A percentile compares a stretch with the other conserved stretches of the same genome.
phyloP scores from a whole-genome alignment of 1,139 yeast genomes.

The Saccharomyces uvarum region DNA sequence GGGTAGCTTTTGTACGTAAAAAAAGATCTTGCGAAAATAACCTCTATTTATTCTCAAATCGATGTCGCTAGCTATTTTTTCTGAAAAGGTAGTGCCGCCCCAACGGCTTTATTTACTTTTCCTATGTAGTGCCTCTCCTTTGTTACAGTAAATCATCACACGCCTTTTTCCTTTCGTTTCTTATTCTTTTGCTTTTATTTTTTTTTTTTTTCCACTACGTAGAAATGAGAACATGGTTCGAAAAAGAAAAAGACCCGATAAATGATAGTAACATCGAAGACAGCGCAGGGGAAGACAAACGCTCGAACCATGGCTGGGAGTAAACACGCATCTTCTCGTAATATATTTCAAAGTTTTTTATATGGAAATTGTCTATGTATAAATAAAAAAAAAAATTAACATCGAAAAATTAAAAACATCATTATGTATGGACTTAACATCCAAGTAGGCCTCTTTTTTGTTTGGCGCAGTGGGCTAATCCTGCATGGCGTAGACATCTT shows the following conservation, averaged over 20 bases:
- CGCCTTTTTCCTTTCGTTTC: background rate
- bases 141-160: background rate
- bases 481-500: conserved; percentile 12
- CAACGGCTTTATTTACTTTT: background rate
- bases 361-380: background rate
- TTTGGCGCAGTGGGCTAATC: background rate
- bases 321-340: background rate
- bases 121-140: background rate
- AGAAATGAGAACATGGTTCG: background rate
- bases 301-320: background rate
- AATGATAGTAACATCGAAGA: background rate
- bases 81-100: background rate
- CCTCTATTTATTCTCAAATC: background rate
- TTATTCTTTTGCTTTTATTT: background rate
- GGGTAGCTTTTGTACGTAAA: background rate
- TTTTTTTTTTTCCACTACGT: background rate
- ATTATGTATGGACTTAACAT: background rate
- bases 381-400: background rate
- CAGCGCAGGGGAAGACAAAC: background rate
- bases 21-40: background rate
- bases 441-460: background rate
- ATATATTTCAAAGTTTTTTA: background rate
- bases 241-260: background rate
- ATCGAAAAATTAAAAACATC: background rate
- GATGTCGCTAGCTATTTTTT: background rate